Conservation (phyloP, 2,329 filamentous ascomycete genomes). For the Aspergillus terreus region DNA sequence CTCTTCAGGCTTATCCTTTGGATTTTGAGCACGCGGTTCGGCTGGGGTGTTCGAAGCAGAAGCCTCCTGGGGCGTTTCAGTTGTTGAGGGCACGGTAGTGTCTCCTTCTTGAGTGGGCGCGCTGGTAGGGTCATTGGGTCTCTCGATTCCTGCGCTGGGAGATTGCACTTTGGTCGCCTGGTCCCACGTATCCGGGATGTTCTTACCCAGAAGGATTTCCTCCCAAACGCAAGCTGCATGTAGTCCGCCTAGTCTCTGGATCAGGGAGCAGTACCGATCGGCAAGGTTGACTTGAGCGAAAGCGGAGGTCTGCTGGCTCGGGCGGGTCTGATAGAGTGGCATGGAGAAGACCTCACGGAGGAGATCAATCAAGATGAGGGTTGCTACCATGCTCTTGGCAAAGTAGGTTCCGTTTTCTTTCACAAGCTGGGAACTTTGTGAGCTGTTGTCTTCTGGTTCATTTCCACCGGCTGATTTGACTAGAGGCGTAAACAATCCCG, state of each 20-base stretch:
- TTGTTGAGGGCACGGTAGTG: constrained; percentile 16
- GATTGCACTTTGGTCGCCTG: constrained; percentile 42
- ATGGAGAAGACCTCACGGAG: constrained; percentile 69
- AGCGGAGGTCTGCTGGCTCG: constrained; percentile 55
- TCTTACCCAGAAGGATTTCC: constrained; percentile 69
- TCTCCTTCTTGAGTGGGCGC: constrained; percentile 17
- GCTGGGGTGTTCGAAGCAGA: constrained; percentile 15
- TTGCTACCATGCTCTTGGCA: constrained; percentile 72
- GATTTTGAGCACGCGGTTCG: constrained; percentile 15
- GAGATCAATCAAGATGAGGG: constrained; percentile 72
- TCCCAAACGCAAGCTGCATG: constrained; percentile 80
- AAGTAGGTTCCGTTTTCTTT: constrained; percentile 66
- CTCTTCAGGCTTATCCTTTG: constrained; percentile 19
- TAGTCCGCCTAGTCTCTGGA: constrained; percentile 71
- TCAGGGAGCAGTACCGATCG: constrained; percentile 74
- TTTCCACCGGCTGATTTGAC: constrained; percentile 33
- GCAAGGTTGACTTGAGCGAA: constrained; percentile 77
- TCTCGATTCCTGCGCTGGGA: constrained; percentile 35
- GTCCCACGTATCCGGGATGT: constrained; percentile 63
- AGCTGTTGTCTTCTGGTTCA: constrained; percentile 16
- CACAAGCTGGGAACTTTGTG: constrained; percentile 30
- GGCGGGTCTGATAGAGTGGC: constrained; percentile 61
- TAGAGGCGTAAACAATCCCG: constrained; percentile 69
- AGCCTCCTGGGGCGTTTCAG: constrained; percentile 19
- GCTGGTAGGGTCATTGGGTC: constrained; percentile 37